phyloP scores from a whole-genome alignment of 2,329 filamentous ascomycete genomes.

The Diaporthe australafricana region DNA sequence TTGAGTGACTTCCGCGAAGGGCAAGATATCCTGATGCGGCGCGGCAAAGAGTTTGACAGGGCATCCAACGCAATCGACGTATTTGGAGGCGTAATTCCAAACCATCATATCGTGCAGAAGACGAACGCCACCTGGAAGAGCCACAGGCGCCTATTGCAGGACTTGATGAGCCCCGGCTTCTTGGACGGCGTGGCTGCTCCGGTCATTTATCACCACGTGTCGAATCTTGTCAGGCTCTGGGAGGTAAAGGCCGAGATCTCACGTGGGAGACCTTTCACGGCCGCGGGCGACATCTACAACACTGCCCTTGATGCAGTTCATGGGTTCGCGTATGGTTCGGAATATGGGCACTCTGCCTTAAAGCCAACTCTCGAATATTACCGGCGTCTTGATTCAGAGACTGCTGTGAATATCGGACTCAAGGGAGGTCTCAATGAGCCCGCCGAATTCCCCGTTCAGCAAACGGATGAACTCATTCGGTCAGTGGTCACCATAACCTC shows the following conservation, averaged over 20 bases:
- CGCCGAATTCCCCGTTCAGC: background rate
- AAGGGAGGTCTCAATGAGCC: background rate
- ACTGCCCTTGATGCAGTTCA: slow-evolving; percentile 39
- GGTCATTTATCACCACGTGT: slow-evolving; percentile 37
- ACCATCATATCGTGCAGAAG: slow-evolving; percentile 49
- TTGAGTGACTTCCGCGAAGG: slow-evolving; percentile 3
- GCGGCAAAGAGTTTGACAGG: slow-evolving; percentile 7
- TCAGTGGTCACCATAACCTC: background rate
- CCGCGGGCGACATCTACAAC: slow-evolving; percentile 47
- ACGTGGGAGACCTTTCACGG: slow-evolving; percentile 46
- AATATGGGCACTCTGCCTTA: background rate
- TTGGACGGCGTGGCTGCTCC: slow-evolving; percentile 44
- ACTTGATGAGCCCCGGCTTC: slow-evolving; percentile 51
- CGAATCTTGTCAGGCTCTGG: slow-evolving; percentile 49
- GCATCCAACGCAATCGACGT: slow-evolving; percentile 45
- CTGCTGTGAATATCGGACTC: background rate
- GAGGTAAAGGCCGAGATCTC: slow-evolving; percentile 44
- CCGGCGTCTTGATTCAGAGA: background rate
- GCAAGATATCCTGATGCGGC: slow-evolving; percentile 22
- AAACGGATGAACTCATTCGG: background rate
- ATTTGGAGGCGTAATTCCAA: slow-evolving; percentile 39
- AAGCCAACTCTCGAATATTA: background rate
- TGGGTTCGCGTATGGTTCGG: slow-evolving; percentile 1
- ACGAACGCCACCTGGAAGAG: slow-evolving; percentile 46
- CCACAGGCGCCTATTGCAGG: slow-evolving; percentile 48